A percentile compares a stretch with the other conserved stretches of the same genome.
phyloP scores from a whole-genome alignment of 495 filamentous ascomycete genomes.

The Talaromyces stipitatus region DNA sequence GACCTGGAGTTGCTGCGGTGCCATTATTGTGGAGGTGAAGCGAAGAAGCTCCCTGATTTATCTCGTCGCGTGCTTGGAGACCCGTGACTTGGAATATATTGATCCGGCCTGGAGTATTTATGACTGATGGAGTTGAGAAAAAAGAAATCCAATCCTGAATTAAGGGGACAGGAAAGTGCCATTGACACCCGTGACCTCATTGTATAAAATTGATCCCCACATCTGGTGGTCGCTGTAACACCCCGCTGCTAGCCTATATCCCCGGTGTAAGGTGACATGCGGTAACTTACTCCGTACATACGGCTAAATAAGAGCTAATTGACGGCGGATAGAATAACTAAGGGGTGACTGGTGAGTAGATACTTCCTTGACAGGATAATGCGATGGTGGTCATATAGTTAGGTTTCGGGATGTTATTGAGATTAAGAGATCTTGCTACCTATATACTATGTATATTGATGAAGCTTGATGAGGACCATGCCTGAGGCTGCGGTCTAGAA shows the following conservation, averaged over 20 bases:
- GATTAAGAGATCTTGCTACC: too few species aligned
- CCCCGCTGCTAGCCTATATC: not conserved
- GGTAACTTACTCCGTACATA: not conserved
- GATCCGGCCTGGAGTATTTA: not conserved
- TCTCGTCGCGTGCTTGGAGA: conserved; percentile 7
- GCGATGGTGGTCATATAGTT: too few species aligned
- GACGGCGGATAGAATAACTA: too few species aligned
- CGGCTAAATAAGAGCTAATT: not conserved
- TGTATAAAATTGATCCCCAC: not conserved
- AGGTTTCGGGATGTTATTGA: too few species aligned
- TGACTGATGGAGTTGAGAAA: not conserved
- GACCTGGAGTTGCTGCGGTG: conserved; percentile 38
- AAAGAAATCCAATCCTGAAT: not conserved
- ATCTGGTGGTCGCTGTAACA: too few species aligned
- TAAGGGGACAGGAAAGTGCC: not conserved
- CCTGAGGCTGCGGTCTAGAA: too few species aligned
- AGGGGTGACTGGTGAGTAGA: too few species aligned
- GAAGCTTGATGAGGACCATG: too few species aligned
- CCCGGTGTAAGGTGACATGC: too few species aligned
- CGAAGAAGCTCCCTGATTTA: conserved; percentile 1
- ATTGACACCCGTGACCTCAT: not conserved
- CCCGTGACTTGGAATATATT: not conserved
- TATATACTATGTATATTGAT: too few species aligned
- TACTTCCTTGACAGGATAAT: too few species aligned
- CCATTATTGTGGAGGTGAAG: conserved; percentile 27